These are phyloP conservation scores for Fonsecaea multimorphosa DNA, from an alignment of 2,329 filamentous ascomycete species.

Conservation along the genomic window DNA sequence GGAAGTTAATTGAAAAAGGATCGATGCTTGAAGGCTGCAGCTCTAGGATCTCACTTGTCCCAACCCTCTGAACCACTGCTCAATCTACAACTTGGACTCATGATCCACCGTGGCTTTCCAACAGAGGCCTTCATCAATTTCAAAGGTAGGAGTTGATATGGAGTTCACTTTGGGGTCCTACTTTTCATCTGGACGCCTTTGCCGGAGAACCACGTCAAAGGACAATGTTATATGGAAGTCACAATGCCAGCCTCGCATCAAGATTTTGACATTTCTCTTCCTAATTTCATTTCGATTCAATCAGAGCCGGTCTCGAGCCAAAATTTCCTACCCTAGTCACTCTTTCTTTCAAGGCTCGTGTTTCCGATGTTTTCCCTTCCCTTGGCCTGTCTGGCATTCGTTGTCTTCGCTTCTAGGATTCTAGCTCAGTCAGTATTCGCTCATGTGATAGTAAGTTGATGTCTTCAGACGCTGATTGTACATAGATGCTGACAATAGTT, in stretches of 20 bases:
- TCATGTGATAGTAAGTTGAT: slow-evolving; percentile 15
- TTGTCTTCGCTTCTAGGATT: not conserved
- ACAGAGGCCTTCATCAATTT: not conserved
- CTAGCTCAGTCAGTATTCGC: slow-evolving; percentile 18
- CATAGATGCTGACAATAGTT: not conserved
- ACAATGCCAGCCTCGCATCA: slow-evolving; percentile 1
- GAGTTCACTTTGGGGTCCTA: not conserved
- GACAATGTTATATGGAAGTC: not conserved
- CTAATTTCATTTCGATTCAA: not conserved
- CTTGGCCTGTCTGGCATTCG: slow-evolving; percentile 8
- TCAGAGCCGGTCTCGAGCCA: slow-evolving; percentile 8
- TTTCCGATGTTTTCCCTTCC: slow-evolving; percentile 15
- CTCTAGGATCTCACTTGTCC: not conserved
- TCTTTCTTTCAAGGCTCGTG: not conserved
- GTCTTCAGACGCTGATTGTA: not conserved
- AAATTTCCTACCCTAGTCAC: slow-evolving; percentile 10
- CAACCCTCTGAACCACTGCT: not conserved
- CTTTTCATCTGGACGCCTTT: not conserved
- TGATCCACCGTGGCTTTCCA: not conserved
- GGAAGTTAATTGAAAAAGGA: not conserved
- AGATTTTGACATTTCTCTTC: not conserved
- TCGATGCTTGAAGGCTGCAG: not conserved
- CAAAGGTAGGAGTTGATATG: slow-evolving; percentile 1
- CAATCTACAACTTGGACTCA: not conserved
- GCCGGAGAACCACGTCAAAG: not conserved